phyloP scores from a whole-genome alignment of 352 stramenopile genomes.

The Phytophthora multivora region DNA sequence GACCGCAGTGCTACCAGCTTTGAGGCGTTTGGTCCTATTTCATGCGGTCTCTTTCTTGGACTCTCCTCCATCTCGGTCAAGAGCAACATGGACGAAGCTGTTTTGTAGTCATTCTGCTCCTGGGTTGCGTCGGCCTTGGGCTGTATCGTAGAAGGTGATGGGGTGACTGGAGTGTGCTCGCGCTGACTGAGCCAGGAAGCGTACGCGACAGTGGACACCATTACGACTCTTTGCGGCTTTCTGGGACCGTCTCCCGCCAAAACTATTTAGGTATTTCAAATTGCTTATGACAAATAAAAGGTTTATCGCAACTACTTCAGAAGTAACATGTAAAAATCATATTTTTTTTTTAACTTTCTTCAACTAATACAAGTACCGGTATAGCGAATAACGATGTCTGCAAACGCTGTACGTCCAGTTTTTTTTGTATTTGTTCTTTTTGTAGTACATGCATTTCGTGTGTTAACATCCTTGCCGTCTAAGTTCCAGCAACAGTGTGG shows the following conservation, averaged over 20 bases:
- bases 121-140: not conserved
- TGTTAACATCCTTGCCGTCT: too few relatives aligned
- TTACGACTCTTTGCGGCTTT: not conserved
- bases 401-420: too few relatives aligned
- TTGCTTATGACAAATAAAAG: too few relatives aligned
- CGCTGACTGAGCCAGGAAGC: constrained; percentile 10
- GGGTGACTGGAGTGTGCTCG: constrained; percentile 3
- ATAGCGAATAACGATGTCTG: too few relatives aligned
- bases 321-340: too few relatives aligned
- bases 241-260: too few relatives aligned
- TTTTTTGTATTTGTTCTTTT: too few relatives aligned
- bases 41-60: not conserved
- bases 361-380: too few relatives aligned
- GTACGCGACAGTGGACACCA: not conserved
- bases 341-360: too few relatives aligned
- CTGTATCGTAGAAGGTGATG: not conserved
- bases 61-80: not conserved
- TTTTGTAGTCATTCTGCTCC: not conserved
- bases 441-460: too few relatives aligned
- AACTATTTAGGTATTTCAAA: too few relatives aligned
- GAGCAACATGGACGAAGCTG: not conserved
- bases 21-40: not conserved
- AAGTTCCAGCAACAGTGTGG: constrained; percentile 2
- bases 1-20: not conserved
- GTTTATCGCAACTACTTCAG: too few relatives aligned